phyloP scores from a whole-genome alignment of 768 basidiomycete genomes.

The Mycena filopes region DNA sequence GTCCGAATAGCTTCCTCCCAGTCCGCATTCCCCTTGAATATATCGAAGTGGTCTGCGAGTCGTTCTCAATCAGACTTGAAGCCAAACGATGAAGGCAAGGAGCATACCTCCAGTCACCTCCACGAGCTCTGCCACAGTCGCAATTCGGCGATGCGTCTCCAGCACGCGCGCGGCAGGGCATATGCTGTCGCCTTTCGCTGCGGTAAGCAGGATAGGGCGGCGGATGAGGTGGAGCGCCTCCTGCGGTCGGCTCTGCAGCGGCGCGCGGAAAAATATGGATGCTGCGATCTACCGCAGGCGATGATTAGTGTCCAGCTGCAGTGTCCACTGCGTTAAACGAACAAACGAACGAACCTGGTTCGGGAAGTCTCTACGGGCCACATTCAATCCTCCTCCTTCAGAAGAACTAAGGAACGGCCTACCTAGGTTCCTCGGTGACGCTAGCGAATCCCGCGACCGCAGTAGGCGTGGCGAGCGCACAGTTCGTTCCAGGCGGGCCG shows the following conservation, averaged over 20 bases:
- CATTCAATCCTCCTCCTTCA: background rate
- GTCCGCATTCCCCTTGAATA: slow-evolving; percentile 29
- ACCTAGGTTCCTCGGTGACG: slow-evolving; percentile 23
- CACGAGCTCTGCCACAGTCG: slow-evolving; percentile 29
- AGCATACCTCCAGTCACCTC: slow-evolving; percentile 33
- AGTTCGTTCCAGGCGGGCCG: slow-evolving; percentile 36
- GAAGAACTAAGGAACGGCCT: background rate
- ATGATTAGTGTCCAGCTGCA: no score
- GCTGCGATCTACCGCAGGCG: slow-evolving; percentile 21
- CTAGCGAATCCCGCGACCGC: slow-evolving; percentile 33
- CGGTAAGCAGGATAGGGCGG: slow-evolving; percentile 36
- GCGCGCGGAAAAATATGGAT: slow-evolving; percentile 31
- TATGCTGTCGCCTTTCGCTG: slow-evolving; percentile 31
- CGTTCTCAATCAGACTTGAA: background rate
- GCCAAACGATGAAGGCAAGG: background rate
- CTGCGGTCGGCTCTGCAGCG: slow-evolving; percentile 26
- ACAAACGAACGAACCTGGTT: slow-evolving; percentile 16
- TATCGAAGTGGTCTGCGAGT: slow-evolving; percentile 36
- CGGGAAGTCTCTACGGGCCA: slow-evolving; percentile 22
- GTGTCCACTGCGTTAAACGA: no score
- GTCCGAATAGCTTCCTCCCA: slow-evolving; percentile 31
- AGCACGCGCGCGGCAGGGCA: slow-evolving; percentile 27
- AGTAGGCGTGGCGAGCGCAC: slow-evolving; percentile 30
- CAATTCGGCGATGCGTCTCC: slow-evolving; percentile 13
- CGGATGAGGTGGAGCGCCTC: slow-evolving; percentile 29